Evolutionary conservation across 306 rosid species (phyloP), one percentile per base, ranked within the genome.

Genomic region (Lotus japonicus): DNA sequence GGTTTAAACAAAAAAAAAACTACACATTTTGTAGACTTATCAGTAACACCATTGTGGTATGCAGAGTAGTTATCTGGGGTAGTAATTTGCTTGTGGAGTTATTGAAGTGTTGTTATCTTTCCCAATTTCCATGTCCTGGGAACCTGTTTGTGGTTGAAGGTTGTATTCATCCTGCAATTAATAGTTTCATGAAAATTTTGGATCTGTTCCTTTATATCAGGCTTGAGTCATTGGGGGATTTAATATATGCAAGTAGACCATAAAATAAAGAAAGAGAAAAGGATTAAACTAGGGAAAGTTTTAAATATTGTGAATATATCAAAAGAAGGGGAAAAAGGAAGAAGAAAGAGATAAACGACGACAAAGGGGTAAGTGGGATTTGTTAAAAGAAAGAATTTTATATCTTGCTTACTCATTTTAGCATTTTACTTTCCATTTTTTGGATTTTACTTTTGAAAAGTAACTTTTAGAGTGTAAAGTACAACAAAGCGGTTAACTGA

Each of bases 181-280:
- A 57, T 10, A 46, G 53, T 56, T 74, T 64, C 73, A 39, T 71
- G 54, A 80, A 74, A 80, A 64, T 70, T 73, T 74, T 80, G 38
- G 65, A 69, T 53, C 55, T 65, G 12, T 58, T 66, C 17, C 67
- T 71, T 77, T 17, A 14, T 51, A 36, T 46, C 17, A 64, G 60
- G 68, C 53, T 62, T 23, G 53, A 56, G 9, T 66, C 48, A 50
- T 62, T 23, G 53, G 43, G 9, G 57, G 39, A 50, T 57, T 71
- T 53, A 51, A 53, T 61, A 52, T 59, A 51, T 31, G 7, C 75
- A 53, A 72, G 75, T 79, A 75, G 75, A 50, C 42, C 15, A 23
- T 71, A 44, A 19, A 67, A 8, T 67, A 73, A 60, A 18, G 62
- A 26, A 6, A 71, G 33, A 38, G 7, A 57, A 66, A 17, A n/a